phyloP scores from a whole-genome alignment of 192 early-diverging fungal genomes.

The Coemansia sp. region DNA sequence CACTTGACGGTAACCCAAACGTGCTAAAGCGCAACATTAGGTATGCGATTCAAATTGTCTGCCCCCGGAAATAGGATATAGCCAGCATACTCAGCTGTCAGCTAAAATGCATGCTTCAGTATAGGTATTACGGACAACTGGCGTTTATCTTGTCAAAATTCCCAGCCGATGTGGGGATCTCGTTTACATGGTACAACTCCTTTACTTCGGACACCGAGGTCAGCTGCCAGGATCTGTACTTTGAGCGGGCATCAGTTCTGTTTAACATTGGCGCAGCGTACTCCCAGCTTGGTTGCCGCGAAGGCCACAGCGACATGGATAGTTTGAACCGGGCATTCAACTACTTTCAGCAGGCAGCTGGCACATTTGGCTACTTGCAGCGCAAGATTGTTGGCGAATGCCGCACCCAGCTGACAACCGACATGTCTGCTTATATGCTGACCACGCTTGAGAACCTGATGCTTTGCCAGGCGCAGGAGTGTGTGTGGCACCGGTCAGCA shows the following conservation, averaged over 20 bases:
- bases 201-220: slow-evolving; percentile 59
- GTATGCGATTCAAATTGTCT: slow-evolving; percentile 51
- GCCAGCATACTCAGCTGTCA: no score
- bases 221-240: slow-evolving; percentile 71
- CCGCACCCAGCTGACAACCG: slow-evolving; percentile 63
- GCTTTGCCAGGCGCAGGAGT: slow-evolving; percentile 94
- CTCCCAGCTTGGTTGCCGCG: slow-evolving; percentile 71
- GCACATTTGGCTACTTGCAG: slow-evolving; percentile 66
- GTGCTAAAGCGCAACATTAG: slow-evolving; percentile 64
- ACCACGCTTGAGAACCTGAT: slow-evolving; percentile 70
- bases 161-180: slow-evolving; percentile 72
- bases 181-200: slow-evolving; percentile 31
- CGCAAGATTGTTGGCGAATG: slow-evolving; percentile 63
- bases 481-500: slow-evolving; percentile 85
- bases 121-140: slow-evolving; percentile 69
- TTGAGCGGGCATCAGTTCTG: slow-evolving; percentile 79
- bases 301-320: slow-evolving; percentile 68
- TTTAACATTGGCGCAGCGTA: slow-evolving; percentile 88
- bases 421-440: slow-evolving; percentile 70
- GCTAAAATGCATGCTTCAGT: not conserved
- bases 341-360: slow-evolving; percentile 85
- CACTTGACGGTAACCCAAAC: slow-evolving; percentile 59
- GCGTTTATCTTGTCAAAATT: slow-evolving; percentile 83
- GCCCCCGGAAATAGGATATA: no score
- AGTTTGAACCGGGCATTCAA: slow-evolving; percentile 74